A percentile compares a stretch with the other conserved stretches of the same genome.
Conservation (phyloP, 2,329 filamentous ascomycete species). For the Hymenoscyphus infarciens region DNA sequence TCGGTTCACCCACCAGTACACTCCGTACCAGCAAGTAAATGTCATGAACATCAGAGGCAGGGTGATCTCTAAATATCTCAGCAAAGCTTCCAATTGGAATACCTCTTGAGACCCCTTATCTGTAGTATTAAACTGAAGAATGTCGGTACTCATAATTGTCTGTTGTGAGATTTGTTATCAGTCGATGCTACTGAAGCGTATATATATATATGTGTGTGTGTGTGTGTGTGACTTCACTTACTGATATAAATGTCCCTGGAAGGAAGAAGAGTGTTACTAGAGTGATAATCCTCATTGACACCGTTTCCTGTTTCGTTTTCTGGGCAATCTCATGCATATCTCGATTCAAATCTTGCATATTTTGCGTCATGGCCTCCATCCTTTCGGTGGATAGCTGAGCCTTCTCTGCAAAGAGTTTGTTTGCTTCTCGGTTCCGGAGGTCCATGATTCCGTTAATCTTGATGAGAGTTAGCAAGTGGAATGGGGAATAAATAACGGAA, state of each 20-base stretch:
- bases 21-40: background rate
- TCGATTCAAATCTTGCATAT: background rate
- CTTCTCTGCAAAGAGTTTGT: background rate
- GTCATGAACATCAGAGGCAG: conserved; percentile 1
- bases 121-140: conserved; percentile 28
- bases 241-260: conserved; percentile 41
- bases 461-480: no score
- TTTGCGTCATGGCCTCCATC: background rate
- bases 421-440: no score
- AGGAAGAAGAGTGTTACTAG: conserved; percentile 41
- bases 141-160: conserved; percentile 42
- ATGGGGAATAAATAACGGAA: no score
- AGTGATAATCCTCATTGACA: conserved; percentile 41
- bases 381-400: background rate
- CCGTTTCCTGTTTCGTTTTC: conserved; percentile 37
- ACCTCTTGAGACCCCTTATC: background rate
- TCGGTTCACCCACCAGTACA: conserved; percentile 4
- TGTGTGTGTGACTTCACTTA: background rate
- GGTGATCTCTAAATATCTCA: background rate
- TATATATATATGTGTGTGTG: no score
- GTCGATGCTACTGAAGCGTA: no score
- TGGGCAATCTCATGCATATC: conserved; percentile 34
- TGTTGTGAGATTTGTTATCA: conserved; percentile 13
- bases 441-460: no score
- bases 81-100: conserved; percentile 4